phyloP scores from a whole-genome alignment of 73 alveolate species.

The Stentor roeselii region DNA sequence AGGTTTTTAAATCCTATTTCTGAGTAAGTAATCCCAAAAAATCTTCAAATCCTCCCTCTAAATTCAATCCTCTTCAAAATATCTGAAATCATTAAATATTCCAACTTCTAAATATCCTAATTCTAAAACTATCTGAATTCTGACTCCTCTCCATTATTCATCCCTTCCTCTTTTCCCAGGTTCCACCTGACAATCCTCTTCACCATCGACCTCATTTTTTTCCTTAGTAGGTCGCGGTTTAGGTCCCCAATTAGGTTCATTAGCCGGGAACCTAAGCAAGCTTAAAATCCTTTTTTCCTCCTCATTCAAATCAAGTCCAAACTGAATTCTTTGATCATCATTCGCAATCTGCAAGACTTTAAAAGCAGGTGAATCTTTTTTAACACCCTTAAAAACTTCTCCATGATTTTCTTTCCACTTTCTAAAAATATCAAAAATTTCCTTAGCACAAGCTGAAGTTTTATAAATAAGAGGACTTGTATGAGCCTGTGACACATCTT shows the following conservation, averaged over 20 bases:
- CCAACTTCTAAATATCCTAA: no score
- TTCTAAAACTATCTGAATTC: no score
- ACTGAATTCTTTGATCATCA: background rate
- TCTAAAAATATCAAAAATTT: constrained; percentile 75
- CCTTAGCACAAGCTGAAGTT: constrained; percentile 72
- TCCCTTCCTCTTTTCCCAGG: no score
- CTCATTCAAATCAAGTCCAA: constrained; percentile 5
- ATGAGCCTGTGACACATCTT: constrained; percentile 69
- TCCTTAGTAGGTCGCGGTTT: background rate
- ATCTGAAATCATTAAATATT: no score
- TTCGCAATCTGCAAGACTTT: background rate
- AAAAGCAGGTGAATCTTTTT: constrained; percentile 14
- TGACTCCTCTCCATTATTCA: no score
- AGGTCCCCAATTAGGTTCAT: constrained; percentile 29
- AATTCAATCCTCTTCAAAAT: no score
- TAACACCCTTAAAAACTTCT: background rate
- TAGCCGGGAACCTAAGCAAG: background rate
- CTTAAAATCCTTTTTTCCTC: background rate
- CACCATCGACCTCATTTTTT: no score
- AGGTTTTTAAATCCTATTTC: no score
- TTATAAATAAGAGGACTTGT: constrained; percentile 67
- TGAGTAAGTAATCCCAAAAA: no score
- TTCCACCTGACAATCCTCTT: no score
- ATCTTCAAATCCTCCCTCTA: no score
- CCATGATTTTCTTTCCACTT: constrained; percentile 43